These are phyloP conservation scores for Yamadazyma sp. DNA, from an alignment of 1,139 yeast species.

Conservation along the genomic window DNA sequence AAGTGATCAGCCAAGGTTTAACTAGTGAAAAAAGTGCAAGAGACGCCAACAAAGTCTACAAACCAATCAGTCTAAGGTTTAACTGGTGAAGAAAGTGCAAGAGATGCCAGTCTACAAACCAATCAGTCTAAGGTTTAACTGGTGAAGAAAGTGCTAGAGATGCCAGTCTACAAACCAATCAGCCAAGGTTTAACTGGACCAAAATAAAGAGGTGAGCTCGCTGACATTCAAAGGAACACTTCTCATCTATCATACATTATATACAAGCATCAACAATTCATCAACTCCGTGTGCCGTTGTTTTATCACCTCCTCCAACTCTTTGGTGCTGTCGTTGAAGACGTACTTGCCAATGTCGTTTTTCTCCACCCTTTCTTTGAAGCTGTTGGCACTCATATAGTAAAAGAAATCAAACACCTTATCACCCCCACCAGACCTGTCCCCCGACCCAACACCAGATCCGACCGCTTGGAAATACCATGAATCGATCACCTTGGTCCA, in stretches of 20 bases:
- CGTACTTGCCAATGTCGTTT: slow-evolving; percentile 23
- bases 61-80: too few relatives aligned
- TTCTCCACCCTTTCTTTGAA: slow-evolving; percentile 23
- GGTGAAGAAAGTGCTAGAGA: too few relatives aligned
- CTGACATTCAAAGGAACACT: neutral
- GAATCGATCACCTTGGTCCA: slow-evolving; percentile 54
- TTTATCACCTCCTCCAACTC: slow-evolving; percentile 27
- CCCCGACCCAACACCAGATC: too few relatives aligned
- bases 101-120: too few relatives aligned
- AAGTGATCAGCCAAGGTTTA: neutral
- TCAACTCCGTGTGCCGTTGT: slow-evolving; percentile 20
- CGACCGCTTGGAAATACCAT: slow-evolving; percentile 36
- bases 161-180: too few relatives aligned
- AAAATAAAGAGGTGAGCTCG: too few relatives aligned
- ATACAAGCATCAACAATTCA: neutral
- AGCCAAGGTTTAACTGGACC: too few relatives aligned
- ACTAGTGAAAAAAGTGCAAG: too few relatives aligned
- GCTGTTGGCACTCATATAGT: slow-evolving; percentile 15
- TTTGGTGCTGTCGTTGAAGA: slow-evolving; percentile 15
- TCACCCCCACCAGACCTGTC: slow-evolving; percentile 6
- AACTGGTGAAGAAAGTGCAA: too few relatives aligned
- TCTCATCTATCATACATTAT: neutral
- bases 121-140: too few relatives aligned
- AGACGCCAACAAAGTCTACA: too few relatives aligned
- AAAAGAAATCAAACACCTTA: slow-evolving; percentile 9